phyloP scores from a whole-genome alignment of 805 yeast species.

The Lachancea sp. region DNA sequence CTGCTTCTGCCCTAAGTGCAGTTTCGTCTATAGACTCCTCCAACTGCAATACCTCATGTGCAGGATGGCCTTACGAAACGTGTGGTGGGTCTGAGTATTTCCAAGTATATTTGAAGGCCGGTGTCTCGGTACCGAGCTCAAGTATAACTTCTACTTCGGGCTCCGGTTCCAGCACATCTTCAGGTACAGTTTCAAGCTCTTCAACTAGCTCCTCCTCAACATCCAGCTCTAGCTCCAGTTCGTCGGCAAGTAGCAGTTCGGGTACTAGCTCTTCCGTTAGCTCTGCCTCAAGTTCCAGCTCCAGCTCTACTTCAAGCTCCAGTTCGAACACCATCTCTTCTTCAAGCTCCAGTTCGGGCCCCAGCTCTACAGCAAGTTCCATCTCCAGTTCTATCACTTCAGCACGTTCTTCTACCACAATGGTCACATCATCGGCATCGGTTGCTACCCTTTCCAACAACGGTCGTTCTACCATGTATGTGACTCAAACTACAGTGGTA shows the following conservation, averaged over 20 bases:
- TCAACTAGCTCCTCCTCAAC: constrained; percentile 8
- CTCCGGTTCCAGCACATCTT: constrained; percentile 13
- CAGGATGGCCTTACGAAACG: constrained; percentile 52
- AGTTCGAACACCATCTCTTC: constrained; percentile 12
- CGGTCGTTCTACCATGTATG: constrained; percentile 19
- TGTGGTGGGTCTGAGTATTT: constrained; percentile 59
- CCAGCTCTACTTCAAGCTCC: constrained; percentile 10
- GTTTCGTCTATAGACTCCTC: constrained; percentile 32
- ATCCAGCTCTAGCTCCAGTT: constrained; percentile 7
- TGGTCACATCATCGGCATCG: constrained; percentile 23
- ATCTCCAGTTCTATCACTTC: constrained; percentile 16
- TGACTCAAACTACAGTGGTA: constrained; percentile 27
- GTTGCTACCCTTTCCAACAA: constrained; percentile 19
- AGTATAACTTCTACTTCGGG: constrained; percentile 13
- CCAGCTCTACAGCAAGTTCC: constrained; percentile 10
- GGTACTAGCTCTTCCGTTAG: constrained; percentile 16
- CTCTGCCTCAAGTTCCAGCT: constrained; percentile 8
- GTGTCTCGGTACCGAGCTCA: constrained; percentile 21
- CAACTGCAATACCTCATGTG: constrained; percentile 44
- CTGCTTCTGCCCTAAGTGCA: constrained; percentile 24
- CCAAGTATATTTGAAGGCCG: constrained; percentile 39
- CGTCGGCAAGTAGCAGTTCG: constrained; percentile 9
- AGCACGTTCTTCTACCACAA: constrained; percentile 14
- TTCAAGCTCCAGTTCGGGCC: constrained; percentile 11
- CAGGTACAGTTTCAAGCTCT: constrained; percentile 3